Base-by-base conservation (phyloP, 1,284 basidiomycete genomes). In the Cryptococcus sp. region DNA sequence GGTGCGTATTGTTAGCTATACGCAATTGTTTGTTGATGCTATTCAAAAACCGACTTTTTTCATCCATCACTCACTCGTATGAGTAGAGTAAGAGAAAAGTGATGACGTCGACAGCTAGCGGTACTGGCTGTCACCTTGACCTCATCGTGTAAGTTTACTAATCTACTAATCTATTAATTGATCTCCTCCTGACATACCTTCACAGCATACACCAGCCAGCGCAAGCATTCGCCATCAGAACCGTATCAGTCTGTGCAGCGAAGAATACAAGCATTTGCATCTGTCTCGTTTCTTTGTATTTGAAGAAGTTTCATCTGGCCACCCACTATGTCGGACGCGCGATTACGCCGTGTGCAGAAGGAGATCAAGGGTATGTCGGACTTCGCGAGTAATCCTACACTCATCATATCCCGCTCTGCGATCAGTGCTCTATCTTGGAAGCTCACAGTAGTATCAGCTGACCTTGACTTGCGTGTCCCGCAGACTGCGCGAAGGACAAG, bases 401-500 rank as follows among this genome's bases (percentile, higher is more conserved):
- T 35, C 15, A 10, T 35, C 8, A 2, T 13, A 35, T 10, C 13
- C 31, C 31, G 31, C 31, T 8, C 31, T 10, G 13, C 13, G n/a
- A 8, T 35, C 17, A 27, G 19, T 15, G 35, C 23, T 25, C 22
- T 45, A 7, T 44, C 39, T 42, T 5, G 25, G 17, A 8, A n/a
- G 5, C 10, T 47, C 22, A 38, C 40, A 22, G 46, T 38, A 46
- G 23, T 19, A n/a, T 47, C 3, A 22, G 22, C 27, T 39, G 20
- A 56, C 53, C 45, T 48, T 53, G 41, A 16, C 20, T 13, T 31
- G 27, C 47, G 19, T 47, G 50, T 45, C 16, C 23, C 22, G 15
- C 69, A 90, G 93, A 95, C 78, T 95, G 92, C 84, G 91, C 93
- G 82, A 93, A 88, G 75, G 93, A 97, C 83, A 91, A 88, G 82